These are phyloP conservation scores for Purpureocillium takamizusanense DNA, from an alignment of 2,329 filamentous ascomycete genomes.

Conservation along the genomic window DNA sequence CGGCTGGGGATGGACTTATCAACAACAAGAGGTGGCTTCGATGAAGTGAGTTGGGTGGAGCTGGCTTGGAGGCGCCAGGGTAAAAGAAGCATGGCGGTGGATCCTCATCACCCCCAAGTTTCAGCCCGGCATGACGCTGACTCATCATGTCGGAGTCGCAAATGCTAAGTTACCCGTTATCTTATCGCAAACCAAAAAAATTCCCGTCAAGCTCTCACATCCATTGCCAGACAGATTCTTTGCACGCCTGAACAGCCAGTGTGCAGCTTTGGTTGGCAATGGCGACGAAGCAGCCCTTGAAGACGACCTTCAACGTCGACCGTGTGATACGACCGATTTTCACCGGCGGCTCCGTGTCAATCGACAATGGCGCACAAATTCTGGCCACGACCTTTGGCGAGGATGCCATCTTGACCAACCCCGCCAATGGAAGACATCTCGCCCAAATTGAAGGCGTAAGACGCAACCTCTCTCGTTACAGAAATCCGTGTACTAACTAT, in stretches of 20 bases:
- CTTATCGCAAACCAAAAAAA: conserved; percentile 5
- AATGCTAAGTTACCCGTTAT: not conserved
- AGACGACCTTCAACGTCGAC: conserved; percentile 82
- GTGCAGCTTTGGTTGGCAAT: conserved; percentile 20
- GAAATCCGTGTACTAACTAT: not conserved
- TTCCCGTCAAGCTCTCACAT: conserved; percentile 1
- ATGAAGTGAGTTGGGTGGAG: not conserved
- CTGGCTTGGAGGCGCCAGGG: not conserved
- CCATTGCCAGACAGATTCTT: not conserved
- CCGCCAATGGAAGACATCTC: conserved; percentile 73
- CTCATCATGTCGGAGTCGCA: not conserved
- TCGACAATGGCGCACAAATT: conserved; percentile 73
- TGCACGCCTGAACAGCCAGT: not conserved
- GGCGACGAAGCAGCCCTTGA: conserved; percentile 55
- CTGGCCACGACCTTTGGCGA: conserved; percentile 87
- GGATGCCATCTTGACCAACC: conserved; percentile 79
- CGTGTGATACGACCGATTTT: conserved; percentile 87
- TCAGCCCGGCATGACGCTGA: not conserved
- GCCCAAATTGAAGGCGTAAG: conserved; percentile 78
- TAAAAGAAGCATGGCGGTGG: too few relatives aligned
- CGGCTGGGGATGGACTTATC: conserved; percentile 6
- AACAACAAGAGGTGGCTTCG: too few relatives aligned
- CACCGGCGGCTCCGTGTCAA: conserved; percentile 78
- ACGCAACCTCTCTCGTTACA: not conserved
- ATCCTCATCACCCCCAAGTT: too few relatives aligned